Evolutionary conservation across 129 eudicot species (phyloP).

Genomic region (Arctium minus): DNA sequence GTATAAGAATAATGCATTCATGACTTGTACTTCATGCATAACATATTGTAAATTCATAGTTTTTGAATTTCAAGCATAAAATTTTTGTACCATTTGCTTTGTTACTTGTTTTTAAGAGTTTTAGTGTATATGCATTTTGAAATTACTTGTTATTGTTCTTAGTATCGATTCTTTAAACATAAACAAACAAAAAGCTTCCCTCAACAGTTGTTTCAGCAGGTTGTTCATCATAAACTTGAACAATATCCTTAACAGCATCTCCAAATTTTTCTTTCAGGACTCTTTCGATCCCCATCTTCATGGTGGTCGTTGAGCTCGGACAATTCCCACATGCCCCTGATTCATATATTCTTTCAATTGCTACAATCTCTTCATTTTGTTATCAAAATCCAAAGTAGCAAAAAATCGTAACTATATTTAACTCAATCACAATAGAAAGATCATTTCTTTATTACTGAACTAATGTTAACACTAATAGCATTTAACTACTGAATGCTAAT

Average conservation of each 20-base stretch:
- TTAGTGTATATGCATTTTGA: too few species aligned
- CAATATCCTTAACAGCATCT: conserved; percentile 68
- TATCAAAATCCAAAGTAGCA: neutral
- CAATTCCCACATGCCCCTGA: conserved; percentile 88
- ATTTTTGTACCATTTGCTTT: too few species aligned
- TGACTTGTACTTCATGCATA: too few species aligned
- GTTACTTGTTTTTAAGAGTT: too few species aligned
- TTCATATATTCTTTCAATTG: neutral
- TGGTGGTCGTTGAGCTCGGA: conserved; percentile 94
- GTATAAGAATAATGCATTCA: too few species aligned
- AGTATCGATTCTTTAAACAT: neutral
- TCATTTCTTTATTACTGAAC: neutral
- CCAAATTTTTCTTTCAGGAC: conserved; percentile 85
- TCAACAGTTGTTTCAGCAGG: conserved; percentile 62
- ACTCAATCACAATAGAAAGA: neutral
- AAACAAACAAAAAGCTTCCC: conserved; percentile 33
- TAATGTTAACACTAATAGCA: neutral
- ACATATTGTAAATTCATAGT: too few species aligned
- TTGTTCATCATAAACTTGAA: conserved; percentile 68
- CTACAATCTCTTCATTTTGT: neutral
- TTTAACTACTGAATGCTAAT: neutral
- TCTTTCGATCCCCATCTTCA: conserved; percentile 92
- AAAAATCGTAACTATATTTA: neutral
- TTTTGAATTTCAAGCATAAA: too few species aligned
- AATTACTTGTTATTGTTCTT: neutral